Base-by-base conservation (phyloP, 2,329 filamentous ascomycete genomes). In the Sporothrix phasma region DNA sequence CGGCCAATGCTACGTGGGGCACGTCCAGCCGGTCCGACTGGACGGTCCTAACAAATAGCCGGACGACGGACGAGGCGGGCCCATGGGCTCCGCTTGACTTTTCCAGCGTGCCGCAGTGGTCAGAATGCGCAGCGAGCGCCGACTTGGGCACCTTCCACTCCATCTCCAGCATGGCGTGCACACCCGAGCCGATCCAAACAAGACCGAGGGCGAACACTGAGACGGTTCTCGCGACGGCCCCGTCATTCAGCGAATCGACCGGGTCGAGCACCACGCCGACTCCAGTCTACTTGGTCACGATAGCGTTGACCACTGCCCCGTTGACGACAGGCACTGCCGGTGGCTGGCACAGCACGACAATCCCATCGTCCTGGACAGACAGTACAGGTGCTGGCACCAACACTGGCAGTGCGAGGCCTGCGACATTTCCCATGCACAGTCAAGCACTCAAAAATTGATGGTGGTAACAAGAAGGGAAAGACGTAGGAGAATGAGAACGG, bases 1-100 rank as follows among this genome's bases (percentile, higher is more conserved):
- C 62, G 24, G 62, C 53, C 10, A 59, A 49, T 19, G 53, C 62
- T 7, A 29, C 53, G 1, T 59, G 62, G 62, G 41, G 53, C 26
- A 51, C 62, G 31, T 4, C 17, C 19, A 59, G n/a, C 43, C 59
- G 62, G 51, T 45, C 62, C 10, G 62, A 64, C 34, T 64, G 62
- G 62, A 17, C 26, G 2, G 22, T 64, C 19, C 19, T 62, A 13
- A 51, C 61, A 8, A 47, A 63, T 17, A 45, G 15, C 17, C 51
- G 22, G 17, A n/a, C 53, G 19, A 51, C 29, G 4, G 62, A 49
- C 2, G 29, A 49, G 17, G 31, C 62, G 7, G 59, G 62, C 7
- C 43, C 62, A 19, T 64, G 3, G 53, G 53, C 45, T 11, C 8
- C 31, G 22, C 17, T 64, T 29, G 62, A 64, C 34, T 64, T 64